These are phyloP conservation scores for Smithsoniella earleae DNA, from an alignment of 163 green algal species.

Conservation along the genomic window DNA sequence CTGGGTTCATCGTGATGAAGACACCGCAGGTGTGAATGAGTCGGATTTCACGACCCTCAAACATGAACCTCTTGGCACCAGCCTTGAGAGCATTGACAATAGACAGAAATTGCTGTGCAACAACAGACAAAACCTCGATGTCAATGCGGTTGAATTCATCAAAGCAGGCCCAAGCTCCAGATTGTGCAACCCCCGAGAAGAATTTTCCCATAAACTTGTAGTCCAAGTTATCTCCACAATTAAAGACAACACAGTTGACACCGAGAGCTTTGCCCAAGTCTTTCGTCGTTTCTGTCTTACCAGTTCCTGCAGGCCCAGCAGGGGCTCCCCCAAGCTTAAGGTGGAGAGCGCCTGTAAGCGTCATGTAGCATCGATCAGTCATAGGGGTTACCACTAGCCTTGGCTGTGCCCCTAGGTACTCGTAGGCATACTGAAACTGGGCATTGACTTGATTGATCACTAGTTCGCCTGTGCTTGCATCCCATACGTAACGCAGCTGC, in stretches of 20 bases:
- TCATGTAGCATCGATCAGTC: constrained; percentile 84
- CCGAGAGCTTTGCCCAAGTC: constrained; percentile 75
- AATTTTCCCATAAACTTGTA: constrained; percentile 78
- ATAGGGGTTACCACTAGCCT: constrained; percentile 77
- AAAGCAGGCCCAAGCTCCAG: constrained; percentile 77
- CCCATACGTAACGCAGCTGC: constrained; percentile 68
- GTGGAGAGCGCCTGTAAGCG: constrained; percentile 71
- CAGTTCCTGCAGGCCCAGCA: constrained; percentile 67
- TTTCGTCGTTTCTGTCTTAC: constrained; percentile 84
- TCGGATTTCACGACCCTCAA: constrained; percentile 71
- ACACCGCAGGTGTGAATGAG: constrained; percentile 64
- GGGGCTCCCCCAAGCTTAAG: constrained; percentile 74
- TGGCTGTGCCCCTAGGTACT: constrained; percentile 75
- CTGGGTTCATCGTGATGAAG: constrained; percentile 84
- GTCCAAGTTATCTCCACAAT: constrained; percentile 81
- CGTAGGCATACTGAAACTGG: constrained; percentile 67
- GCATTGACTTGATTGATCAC: constrained; percentile 51
- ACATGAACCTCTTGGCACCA: constrained; percentile 60
- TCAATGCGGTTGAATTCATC: constrained; percentile 89
- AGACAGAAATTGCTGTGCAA: constrained; percentile 77
- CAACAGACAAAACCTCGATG: constrained; percentile 73
- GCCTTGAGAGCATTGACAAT: constrained; percentile 77
- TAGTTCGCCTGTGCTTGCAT: not conserved
- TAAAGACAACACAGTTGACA: constrained; percentile 84
- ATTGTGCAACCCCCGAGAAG: constrained; percentile 68